A percentile compares a stretch with the other conserved stretches of the same genome.
Conservation (phyloP, 305 asterid genomes). For the Ilex paraguariensis region DNA sequence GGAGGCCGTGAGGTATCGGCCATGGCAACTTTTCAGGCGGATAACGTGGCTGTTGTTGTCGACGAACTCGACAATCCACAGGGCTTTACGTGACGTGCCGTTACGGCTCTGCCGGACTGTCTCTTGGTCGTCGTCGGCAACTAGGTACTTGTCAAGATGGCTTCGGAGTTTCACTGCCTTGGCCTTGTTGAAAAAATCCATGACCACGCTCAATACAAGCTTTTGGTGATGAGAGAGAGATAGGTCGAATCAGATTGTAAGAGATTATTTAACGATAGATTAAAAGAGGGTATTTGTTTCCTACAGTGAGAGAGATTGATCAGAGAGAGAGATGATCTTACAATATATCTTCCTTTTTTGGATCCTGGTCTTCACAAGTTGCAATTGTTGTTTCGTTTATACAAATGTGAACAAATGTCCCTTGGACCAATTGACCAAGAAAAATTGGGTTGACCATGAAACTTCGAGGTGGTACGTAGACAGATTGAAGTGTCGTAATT, state of each 20-base stretch:
- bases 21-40: constrained; percentile 68
- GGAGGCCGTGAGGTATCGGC: constrained; percentile 66
- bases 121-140: constrained; percentile 72
- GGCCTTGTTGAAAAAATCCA: constrained; percentile 68
- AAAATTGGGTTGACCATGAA: constrained; percentile 1
- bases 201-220: not conserved
- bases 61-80: constrained; percentile 85
- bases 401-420: not conserved
- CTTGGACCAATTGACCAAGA: not conserved
- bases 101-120: constrained; percentile 66
- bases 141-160: constrained; percentile 72
- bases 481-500: no score
- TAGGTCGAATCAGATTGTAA: not conserved
- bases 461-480: constrained; percentile 6
- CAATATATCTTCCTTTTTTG: not conserved
- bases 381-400: not conserved
- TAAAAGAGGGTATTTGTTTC: constrained; percentile 39
- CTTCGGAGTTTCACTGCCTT: constrained; percentile 61
- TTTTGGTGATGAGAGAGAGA: not conserved
- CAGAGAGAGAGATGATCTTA: not conserved
- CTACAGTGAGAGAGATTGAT: not conserved
- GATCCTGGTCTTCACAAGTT: not conserved
- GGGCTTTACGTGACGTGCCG: constrained; percentile 51
- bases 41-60: constrained; percentile 38
- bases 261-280: not conserved